Percentiles rank a stretch among this genome's conserved stretches.
These are phyloP conservation scores for Hemileccinum rubropunctum DNA, from an alignment of 768 basidiomycete genomes.

Conservation along the genomic window DNA sequence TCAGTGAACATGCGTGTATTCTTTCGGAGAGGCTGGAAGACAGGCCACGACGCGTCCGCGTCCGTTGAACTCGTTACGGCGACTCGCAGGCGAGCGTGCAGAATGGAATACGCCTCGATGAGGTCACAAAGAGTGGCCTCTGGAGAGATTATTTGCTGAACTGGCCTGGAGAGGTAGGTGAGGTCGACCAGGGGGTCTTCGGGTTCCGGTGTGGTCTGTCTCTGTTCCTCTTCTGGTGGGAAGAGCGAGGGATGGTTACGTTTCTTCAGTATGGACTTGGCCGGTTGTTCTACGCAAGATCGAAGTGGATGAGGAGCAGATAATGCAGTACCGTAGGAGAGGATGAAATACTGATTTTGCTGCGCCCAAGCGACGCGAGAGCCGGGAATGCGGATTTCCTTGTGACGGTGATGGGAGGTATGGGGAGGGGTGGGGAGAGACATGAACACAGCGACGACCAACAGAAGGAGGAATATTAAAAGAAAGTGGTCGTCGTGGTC, in stretches of 20 bases:
- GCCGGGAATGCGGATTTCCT: slow-evolving; percentile 44
- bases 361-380: slow-evolving; percentile 52
- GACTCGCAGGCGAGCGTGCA: slow-evolving; percentile 61
- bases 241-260: slow-evolving; percentile 32
- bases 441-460: slow-evolving; percentile 20
- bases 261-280: slow-evolving; percentile 73
- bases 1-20: slow-evolving; percentile 49
- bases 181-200: slow-evolving; percentile 60
- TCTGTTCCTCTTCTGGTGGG: slow-evolving; percentile 40
- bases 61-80: slow-evolving; percentile 43
- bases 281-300: slow-evolving; percentile 43
- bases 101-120: slow-evolving; percentile 71
- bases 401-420: slow-evolving; percentile 55
- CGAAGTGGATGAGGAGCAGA: slow-evolving; percentile 25
- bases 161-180: slow-evolving; percentile 62
- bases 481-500: slow-evolving; percentile 16
- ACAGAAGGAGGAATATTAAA: slow-evolving; percentile 5
- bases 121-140: slow-evolving; percentile 52
- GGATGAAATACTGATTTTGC: slow-evolving; percentile 45
- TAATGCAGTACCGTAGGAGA: slow-evolving; percentile 32
- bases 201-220: slow-evolving; percentile 79
- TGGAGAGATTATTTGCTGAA: slow-evolving; percentile 53
- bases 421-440: slow-evolving; percentile 65
- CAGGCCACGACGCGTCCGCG: slow-evolving; percentile 61
- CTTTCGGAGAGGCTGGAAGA: slow-evolving; percentile 68